Evolutionary conservation across 2,329 filamentous ascomycete genomes (phyloP).

Genomic region (Colletotrichum kahawae): DNA sequence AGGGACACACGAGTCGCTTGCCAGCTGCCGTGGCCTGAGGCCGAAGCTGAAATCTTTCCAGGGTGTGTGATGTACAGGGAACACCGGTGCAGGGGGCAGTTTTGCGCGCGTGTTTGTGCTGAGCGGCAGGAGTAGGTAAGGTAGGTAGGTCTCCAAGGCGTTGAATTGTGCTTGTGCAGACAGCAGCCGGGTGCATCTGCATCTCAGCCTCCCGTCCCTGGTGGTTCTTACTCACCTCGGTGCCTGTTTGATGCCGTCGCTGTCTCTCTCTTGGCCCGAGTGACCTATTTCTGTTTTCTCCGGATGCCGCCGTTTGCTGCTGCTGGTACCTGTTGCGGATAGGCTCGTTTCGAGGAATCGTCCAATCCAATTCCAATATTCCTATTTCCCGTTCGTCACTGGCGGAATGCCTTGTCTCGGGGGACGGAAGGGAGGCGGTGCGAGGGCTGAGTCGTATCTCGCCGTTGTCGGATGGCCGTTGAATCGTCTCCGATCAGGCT

Average conservation of each 20-base stretch:
- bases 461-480: slow-evolving; percentile 20
- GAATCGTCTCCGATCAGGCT: slow-evolving; percentile 22
- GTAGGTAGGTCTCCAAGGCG: not conserved
- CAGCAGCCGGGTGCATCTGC: not conserved
- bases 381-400: not conserved
- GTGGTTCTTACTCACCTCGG: not conserved
- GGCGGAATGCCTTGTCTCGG: slow-evolving; percentile 15
- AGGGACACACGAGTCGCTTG: not conserved
- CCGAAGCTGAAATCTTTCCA: not conserved
- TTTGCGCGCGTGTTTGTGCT: not conserved
- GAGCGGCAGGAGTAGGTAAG: not conserved
- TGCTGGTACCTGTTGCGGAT: not conserved
- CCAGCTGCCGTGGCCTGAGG: not conserved
- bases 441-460: slow-evolving; percentile 22
- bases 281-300: not conserved
- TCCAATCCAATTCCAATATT: not conserved
- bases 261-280: not conserved
- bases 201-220: not conserved
- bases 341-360: not conserved
- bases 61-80: not conserved
- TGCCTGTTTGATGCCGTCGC: not conserved
- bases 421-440: slow-evolving; percentile 8
- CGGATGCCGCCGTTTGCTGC: not conserved
- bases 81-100: not conserved
- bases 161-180: not conserved